phyloP scores from a whole-genome alignment of 371 early-diverging fungal species.

The Mucor lusitanicus region DNA sequence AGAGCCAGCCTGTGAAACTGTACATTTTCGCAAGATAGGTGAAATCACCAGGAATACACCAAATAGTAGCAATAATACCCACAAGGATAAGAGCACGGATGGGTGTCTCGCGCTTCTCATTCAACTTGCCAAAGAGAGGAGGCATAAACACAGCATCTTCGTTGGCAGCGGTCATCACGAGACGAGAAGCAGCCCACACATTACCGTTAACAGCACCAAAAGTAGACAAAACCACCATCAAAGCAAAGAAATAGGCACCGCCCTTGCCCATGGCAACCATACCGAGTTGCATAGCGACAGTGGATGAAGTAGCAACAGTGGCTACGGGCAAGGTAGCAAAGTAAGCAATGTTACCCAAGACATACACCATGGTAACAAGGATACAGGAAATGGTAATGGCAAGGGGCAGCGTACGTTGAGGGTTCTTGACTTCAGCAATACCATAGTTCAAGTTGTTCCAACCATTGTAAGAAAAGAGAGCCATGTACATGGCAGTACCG shows the following conservation, averaged over 20 bases:
- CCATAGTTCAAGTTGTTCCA: conserved; percentile 69
- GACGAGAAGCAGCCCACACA: conserved; percentile 46
- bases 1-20: conserved; percentile 60
- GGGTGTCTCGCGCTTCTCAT: conserved; percentile 44
- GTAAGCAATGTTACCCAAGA: conserved; percentile 64
- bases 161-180: conserved; percentile 41
- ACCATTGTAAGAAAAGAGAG: conserved; percentile 65
- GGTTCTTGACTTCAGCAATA: conserved; percentile 62
- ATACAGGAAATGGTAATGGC: conserved; percentile 54
- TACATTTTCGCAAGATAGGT: conserved; percentile 60
- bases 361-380: conserved; percentile 53
- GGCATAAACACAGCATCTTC: conserved; percentile 53
- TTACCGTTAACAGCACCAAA: conserved; percentile 51
- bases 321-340: conserved; percentile 52
- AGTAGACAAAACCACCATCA: conserved; percentile 54
- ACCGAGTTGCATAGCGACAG: conserved; percentile 53
- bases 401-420: conserved; percentile 52
- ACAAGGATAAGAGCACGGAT: conserved; percentile 39
- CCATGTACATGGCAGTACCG: conserved; percentile 61
- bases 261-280: conserved; percentile 48
- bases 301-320: conserved; percentile 29
- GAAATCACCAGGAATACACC: conserved; percentile 52
- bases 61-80: conserved; percentile 44
- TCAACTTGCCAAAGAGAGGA: conserved; percentile 38
- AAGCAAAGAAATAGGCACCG: conserved; percentile 54